Percentiles rank a stretch among this genome's conserved stretches.
Evolutionary conservation across 345 rosid species (phyloP).

Genomic region (Gossypium arboreum): DNA sequence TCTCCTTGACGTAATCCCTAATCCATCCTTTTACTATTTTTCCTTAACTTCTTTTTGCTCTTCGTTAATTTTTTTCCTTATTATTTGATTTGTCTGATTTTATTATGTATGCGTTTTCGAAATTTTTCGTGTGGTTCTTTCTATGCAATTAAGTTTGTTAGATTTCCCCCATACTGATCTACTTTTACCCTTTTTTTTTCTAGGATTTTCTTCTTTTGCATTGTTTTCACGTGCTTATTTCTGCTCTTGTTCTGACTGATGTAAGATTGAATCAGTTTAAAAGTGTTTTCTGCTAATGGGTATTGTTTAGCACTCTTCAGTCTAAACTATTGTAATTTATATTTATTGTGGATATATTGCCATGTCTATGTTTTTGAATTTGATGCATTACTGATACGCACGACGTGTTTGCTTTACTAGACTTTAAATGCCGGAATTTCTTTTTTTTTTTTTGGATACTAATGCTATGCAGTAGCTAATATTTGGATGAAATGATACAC

Average conservation of each 20-base stretch:
- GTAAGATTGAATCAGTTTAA: not conserved
- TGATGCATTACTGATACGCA: not conserved
- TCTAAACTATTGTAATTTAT: not conserved
- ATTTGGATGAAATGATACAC: not conserved
- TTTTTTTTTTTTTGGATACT: not conserved
- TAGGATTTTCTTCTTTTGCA: not conserved
- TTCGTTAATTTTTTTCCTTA: not conserved
- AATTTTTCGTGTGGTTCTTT: not conserved
- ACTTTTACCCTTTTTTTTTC: not conserved
- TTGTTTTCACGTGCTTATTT: not conserved
- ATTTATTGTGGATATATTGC: not conserved
- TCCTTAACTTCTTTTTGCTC: not conserved
- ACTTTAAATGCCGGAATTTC: not conserved
- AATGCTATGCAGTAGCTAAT: not conserved
- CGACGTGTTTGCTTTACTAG: not conserved
- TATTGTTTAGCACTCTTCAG: not conserved
- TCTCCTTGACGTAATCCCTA: slow-evolving; percentile 69
- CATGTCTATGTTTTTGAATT: not conserved
- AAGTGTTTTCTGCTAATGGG: not conserved
- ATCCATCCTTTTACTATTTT: not conserved
- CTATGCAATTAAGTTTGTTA: not conserved
- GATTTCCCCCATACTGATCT: not conserved
- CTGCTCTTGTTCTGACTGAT: not conserved
- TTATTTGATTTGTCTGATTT: slow-evolving; percentile 6
- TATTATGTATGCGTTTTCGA: not conserved